Conservation (phyloP, 2,329 filamentous ascomycete genomes). For the Blastomyces percursus region DNA sequence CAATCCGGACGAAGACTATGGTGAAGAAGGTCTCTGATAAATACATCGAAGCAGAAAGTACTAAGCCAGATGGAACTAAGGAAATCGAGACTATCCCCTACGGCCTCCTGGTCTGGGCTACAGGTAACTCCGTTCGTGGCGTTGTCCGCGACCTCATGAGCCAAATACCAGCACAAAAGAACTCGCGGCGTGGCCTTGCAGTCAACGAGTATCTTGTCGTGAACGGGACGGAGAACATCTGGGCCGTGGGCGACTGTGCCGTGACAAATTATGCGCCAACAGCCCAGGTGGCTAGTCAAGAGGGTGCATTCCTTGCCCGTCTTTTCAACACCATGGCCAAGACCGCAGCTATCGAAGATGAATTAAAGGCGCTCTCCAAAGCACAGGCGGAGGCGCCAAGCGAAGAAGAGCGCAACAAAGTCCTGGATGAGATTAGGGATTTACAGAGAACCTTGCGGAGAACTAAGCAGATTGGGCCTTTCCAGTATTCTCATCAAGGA, state of each 20-base stretch:
- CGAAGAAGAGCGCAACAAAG: conserved; percentile 46
- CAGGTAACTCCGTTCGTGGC: conserved; percentile 84
- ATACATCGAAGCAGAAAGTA: conserved; percentile 80
- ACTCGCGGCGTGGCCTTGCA: conserved; percentile 84
- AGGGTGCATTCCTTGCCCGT: conserved; percentile 86
- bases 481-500: conserved; percentile 97
- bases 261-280: conserved; percentile 96
- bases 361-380: conserved; percentile 58
- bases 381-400: conserved; percentile 57
- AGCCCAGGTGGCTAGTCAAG: conserved; percentile 90
- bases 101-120: conserved; percentile 95
- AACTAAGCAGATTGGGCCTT: conserved; percentile 90
- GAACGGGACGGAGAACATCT: conserved; percentile 92
- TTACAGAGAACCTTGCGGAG: conserved; percentile 78
- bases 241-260: conserved; percentile 95
- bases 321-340: conserved; percentile 99
- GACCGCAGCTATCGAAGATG: conserved; percentile 68
- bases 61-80: conserved; percentile 74
- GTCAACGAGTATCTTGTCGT: conserved; percentile 99
- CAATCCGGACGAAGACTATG: conserved; percentile 97
- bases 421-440: conserved; percentile 67
- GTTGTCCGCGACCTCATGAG: conserved; percentile 84
- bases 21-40: conserved; percentile 95
- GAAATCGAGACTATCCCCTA: conserved; percentile 73
- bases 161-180: conserved; percentile 87